Base-by-base conservation (phyloP, 352 stramenopile genomes). In the Discostella stelligera region DNA sequence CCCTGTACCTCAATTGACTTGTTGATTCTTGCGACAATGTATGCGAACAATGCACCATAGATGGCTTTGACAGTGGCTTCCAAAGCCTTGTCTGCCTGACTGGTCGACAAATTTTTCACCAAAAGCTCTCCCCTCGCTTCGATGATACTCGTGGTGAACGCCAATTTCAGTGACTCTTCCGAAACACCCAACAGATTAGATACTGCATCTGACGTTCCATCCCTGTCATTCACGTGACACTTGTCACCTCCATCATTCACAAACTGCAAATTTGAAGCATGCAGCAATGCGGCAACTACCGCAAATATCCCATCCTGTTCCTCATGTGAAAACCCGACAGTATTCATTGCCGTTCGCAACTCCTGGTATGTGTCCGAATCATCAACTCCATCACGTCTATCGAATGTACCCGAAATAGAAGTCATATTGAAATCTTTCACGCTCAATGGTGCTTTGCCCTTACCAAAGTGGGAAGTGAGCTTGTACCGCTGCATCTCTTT, bases 41-140 rank as follows among this genome's bases (percentile, higher is more conserved):
- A 98, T 30, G 94, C 92, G 90, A 99, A 99, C 14, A 99, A 83
- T 46, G 95, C 94, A 23, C 90, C 93, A 76, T 99, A 99, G 4
- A 97, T 84, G 53, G 95, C 96, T 32, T 98, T 98, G 37, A 96
- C 95, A 4, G 98, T 81, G 10, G 96, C 96, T 65, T 98, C 95
- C 55, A 95, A 87, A 5, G 93, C 95, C 83, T 98, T 98, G 0
- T 90, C 89, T 21, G 84, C 80, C 71, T 94, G 64, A 82, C 50
- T 53, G 13, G 96, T 94, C 20, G 91, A 93, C 66, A 97, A 93
- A 60, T 87, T 89, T 69, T 94, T 92, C 66, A 92, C 79, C 11
- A 95, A 79, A 37, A 84, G 88, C 73, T 98, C 96, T 49, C 97
- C 94, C 61, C 96, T 89, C 9, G 96, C 96, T 79, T 97, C 92